These are phyloP conservation scores for Cryptococcus sp. DNA, from an alignment of 1,284 basidiomycete genomes.

Conservation along the genomic window DNA sequence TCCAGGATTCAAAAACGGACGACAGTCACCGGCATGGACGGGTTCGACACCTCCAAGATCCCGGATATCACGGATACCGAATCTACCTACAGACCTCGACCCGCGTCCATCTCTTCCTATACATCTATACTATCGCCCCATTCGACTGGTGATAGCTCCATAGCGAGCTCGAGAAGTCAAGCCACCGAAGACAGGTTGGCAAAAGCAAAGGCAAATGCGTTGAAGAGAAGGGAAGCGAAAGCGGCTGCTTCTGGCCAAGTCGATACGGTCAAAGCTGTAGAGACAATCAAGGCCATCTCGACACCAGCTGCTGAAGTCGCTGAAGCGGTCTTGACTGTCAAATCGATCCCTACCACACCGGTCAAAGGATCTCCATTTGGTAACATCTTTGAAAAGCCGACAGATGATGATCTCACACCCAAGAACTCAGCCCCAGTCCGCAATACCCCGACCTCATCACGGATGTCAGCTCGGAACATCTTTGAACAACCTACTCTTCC, in stretches of 20 bases:
- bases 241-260: slow-evolving; percentile 8
- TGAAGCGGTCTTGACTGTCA: not conserved
- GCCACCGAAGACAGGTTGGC: slow-evolving; percentile 38
- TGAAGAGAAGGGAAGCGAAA: slow-evolving; percentile 34
- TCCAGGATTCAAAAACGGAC: slow-evolving; percentile 16
- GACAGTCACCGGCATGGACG: slow-evolving; percentile 3
- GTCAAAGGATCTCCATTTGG: slow-evolving; percentile 22
- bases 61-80: not conserved
- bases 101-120: slow-evolving; percentile 20
- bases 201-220: slow-evolving; percentile 39
- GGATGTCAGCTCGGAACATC: slow-evolving; percentile 12
- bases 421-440: not conserved
- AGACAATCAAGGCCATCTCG: not conserved
- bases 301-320: not conserved
- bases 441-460: slow-evolving; percentile 4
- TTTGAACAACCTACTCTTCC: not conserved
- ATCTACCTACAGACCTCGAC: slow-evolving; percentile 10
- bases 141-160: slow-evolving; percentile 27
- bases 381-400: slow-evolving; percentile 24
- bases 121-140: slow-evolving; percentile 23
- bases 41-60: not conserved
- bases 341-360: slow-evolving; percentile 1
- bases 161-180: slow-evolving; percentile 18
- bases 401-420: not conserved
- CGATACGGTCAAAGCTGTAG: not conserved